A percentile compares a stretch with the other conserved stretches of the same genome.
These are phyloP conservation scores for Chaetomium strumarium DNA, from an alignment of 2,329 filamentous ascomycete species.

Conservation along the genomic window DNA sequence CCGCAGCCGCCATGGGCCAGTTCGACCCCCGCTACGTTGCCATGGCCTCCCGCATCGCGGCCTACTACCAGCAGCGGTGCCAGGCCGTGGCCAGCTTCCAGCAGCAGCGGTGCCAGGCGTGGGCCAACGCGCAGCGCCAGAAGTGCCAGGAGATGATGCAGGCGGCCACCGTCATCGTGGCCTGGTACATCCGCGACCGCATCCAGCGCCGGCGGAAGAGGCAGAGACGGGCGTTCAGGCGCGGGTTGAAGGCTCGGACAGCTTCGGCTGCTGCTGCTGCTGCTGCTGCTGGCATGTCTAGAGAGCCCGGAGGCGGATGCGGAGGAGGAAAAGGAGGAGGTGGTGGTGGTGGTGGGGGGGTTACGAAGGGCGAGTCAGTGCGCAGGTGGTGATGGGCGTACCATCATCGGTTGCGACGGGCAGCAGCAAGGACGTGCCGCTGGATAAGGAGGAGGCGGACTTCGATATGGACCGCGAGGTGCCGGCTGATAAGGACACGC, in stretches of 20 bases:
- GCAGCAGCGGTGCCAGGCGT: constrained; percentile 43
- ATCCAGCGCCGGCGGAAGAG: constrained; percentile 38
- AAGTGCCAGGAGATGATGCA: constrained; percentile 45
- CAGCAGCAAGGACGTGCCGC: constrained; percentile 9
- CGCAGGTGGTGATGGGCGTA: constrained; percentile 36
- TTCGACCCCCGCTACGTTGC: constrained; percentile 39
- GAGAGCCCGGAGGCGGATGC: not conserved
- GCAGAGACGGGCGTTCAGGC: constrained; percentile 37
- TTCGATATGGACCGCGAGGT: constrained; percentile 38
- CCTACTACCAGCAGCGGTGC: constrained; percentile 44
- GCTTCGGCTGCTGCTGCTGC: not conserved
- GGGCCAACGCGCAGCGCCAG: constrained; percentile 41
- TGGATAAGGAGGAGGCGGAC: constrained; percentile 35
- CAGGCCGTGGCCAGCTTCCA: constrained; percentile 42
- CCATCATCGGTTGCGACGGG: not conserved
- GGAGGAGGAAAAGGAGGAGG: not conserved
- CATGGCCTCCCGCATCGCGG: constrained; percentile 43
- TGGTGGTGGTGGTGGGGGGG: constrained; percentile 8
- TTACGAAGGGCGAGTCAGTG: constrained; percentile 37
- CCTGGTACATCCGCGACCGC: constrained; percentile 45
- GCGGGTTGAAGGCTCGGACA: constrained; percentile 33
- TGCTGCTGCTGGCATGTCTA: constrained; percentile 5
- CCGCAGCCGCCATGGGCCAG: constrained; percentile 3
- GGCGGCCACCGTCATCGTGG: constrained; percentile 44
- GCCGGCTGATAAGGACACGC: constrained; percentile 36